These are phyloP conservation scores for Vaccinium darrowii DNA, from an alignment of 148 eudicot species.

Conservation along the genomic window DNA sequence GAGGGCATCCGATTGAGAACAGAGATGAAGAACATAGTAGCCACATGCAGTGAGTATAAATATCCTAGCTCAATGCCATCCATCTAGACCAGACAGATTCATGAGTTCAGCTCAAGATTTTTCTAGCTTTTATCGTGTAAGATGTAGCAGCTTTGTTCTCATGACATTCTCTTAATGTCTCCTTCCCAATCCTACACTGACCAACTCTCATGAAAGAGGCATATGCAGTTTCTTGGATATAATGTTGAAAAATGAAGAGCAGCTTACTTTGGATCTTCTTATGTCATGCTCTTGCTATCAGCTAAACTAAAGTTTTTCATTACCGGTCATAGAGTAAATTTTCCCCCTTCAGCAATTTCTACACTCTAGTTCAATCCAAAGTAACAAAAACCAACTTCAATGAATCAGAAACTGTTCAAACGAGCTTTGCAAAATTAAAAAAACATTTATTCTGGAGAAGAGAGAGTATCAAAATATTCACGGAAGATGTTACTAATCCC, in stretches of 20 bases:
- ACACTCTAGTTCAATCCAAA: neutral
- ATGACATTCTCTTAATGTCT: neutral
- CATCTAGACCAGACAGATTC: neutral
- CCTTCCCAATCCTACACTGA: neutral
- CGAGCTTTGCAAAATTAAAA: neutral
- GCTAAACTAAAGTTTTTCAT: neutral
- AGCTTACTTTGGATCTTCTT: neutral
- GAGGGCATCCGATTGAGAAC: neutral
- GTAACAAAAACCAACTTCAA: neutral
- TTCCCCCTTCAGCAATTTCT: neutral
- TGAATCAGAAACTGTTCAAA: neutral
- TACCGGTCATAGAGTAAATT: neutral
- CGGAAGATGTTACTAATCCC: neutral
- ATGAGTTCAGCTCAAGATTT: neutral
- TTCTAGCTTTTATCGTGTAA: neutral
- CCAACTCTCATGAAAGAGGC: neutral
- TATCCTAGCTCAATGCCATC: neutral
- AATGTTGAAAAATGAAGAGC: conserved; percentile 1
- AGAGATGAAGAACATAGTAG: neutral
- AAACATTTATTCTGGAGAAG: neutral
- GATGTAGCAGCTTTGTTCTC: neutral
- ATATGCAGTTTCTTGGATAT: neutral
- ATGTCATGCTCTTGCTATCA: neutral
- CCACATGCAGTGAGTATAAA: neutral
- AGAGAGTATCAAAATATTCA: neutral